These are phyloP conservation scores for Russula dissimulans DNA, from an alignment of 768 basidiomycete genomes.

Conservation along the genomic window DNA sequence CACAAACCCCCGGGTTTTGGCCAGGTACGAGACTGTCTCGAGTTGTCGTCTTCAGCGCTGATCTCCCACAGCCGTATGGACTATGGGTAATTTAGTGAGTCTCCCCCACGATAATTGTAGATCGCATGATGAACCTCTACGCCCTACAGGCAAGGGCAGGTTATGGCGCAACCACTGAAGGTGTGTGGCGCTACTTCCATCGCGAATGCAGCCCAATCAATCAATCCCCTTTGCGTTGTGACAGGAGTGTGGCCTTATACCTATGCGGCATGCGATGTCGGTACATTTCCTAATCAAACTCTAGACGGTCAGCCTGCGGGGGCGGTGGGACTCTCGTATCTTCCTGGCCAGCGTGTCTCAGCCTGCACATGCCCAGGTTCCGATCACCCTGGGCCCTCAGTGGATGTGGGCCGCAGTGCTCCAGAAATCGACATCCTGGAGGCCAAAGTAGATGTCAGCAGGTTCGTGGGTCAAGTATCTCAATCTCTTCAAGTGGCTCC, in stretches of 20 bases:
- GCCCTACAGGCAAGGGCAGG: conserved; percentile 64
- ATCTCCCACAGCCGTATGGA: conserved; percentile 46
- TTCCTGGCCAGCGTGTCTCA: conserved; percentile 80
- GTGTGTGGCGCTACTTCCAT: conserved; percentile 22
- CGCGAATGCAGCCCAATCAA: background rate
- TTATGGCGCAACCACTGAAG: conserved; percentile 85
- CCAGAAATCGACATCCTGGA: conserved; percentile 95
- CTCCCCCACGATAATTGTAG: background rate
- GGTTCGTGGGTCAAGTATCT: conserved; percentile 55
- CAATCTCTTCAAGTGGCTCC: conserved; percentile 79
- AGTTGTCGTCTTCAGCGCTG: background rate
- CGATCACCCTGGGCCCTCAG: conserved; percentile 81
- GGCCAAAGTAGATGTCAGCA: conserved; percentile 52
- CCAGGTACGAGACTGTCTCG: conserved; percentile 45
- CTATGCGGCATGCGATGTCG: conserved; percentile 77
- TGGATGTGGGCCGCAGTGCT: conserved; percentile 56
- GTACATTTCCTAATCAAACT: conserved; percentile 80
- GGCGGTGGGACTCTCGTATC: conserved; percentile 55
- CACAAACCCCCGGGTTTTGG: conserved; percentile 66
- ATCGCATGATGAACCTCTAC: background rate
- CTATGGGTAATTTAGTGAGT: conserved; percentile 59
- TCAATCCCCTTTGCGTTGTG: background rate
- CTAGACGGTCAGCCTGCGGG: conserved; percentile 37
- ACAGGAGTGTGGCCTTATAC: conserved; percentile 66
- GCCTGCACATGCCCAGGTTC: conserved; percentile 81